These are phyloP conservation scores for Kernera saxatilis DNA, from an alignment of 345 rosid genomes.

Conservation along the genomic window DNA sequence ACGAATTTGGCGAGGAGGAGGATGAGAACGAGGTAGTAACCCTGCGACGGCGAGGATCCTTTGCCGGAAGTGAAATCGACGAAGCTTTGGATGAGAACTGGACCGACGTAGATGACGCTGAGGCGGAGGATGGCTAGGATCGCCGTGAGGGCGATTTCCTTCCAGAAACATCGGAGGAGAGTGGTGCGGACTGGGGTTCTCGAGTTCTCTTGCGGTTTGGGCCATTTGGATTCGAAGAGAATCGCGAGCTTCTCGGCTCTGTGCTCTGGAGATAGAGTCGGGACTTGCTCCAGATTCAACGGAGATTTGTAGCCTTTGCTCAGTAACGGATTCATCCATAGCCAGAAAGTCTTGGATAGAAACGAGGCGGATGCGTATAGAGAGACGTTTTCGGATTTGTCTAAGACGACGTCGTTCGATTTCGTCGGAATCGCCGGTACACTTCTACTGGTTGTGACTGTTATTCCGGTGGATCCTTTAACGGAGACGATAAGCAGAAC, in stretches of 20 bases:
- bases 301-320: conserved; percentile 80
- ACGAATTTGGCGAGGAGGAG: conserved; percentile 71
- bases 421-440: not conserved
- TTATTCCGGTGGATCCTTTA: conserved; percentile 69
- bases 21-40: conserved; percentile 70
- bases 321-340: conserved; percentile 92
- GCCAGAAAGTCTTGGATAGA: conserved; percentile 71
- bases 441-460: not conserved
- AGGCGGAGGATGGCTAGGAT: conserved; percentile 63
- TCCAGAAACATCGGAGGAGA: conserved; percentile 76
- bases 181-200: conserved; percentile 69
- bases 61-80: conserved; percentile 77
- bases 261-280: conserved; percentile 70
- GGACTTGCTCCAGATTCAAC: conserved; percentile 64
- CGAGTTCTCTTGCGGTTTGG: conserved; percentile 59
- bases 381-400: conserved; percentile 41
- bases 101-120: conserved; percentile 85
- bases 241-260: conserved; percentile 65
- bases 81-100: conserved; percentile 74
- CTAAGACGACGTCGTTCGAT: conserved; percentile 34
- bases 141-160: conserved; percentile 68
- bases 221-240: conserved; percentile 75
- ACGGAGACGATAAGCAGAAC: conserved; percentile 48
- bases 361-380: conserved; percentile 67
- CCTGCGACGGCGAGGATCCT: conserved; percentile 59